phyloP scores from a whole-genome alignment of 2,329 filamentous ascomycete species.

The Ophiostoma ips region DNA sequence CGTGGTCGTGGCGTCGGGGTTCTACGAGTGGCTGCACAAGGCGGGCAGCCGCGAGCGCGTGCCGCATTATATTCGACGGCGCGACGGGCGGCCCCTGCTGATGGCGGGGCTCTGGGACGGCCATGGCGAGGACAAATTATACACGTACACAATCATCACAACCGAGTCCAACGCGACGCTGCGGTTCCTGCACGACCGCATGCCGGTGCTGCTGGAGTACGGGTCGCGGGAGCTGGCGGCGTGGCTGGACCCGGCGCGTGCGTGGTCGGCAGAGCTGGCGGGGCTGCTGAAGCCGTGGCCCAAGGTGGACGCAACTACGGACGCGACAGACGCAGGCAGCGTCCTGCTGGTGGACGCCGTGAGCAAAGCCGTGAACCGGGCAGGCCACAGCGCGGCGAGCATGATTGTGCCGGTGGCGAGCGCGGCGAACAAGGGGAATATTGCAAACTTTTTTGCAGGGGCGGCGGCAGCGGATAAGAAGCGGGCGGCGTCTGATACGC shows the following conservation, averaged over 20 bases:
- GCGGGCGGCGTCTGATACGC: too few relatives aligned
- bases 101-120: slow-evolving; percentile 89
- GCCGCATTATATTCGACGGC: slow-evolving; percentile 71
- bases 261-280: slow-evolving; percentile 72
- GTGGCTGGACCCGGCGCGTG: slow-evolving; percentile 66
- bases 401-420: slow-evolving; percentile 77
- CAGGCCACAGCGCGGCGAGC: slow-evolving; percentile 73
- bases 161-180: slow-evolving; percentile 74
- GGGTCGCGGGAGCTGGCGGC: slow-evolving; percentile 52
- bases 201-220: slow-evolving; percentile 84
- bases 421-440: slow-evolving; percentile 81
- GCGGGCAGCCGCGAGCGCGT: slow-evolving; percentile 69
- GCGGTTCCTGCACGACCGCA: slow-evolving; percentile 79
- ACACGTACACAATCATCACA: slow-evolving; percentile 90
- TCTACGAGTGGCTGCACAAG: slow-evolving; percentile 91
- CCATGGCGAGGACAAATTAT: slow-evolving; percentile 53
- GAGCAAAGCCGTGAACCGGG: slow-evolving; percentile 79
- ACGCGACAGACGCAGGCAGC: slow-evolving; percentile 50
- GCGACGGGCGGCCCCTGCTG: slow-evolving; percentile 72
- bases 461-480: not conserved
- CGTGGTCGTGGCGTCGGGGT: slow-evolving; percentile 77
- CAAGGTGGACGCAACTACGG: not conserved
- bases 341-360: slow-evolving; percentile 57
- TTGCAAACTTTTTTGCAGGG: slow-evolving; percentile 73
- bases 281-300: slow-evolving; percentile 52